Conservation (phyloP, 352 stramenopile species). For the Phytopythium sindhum region DNA sequence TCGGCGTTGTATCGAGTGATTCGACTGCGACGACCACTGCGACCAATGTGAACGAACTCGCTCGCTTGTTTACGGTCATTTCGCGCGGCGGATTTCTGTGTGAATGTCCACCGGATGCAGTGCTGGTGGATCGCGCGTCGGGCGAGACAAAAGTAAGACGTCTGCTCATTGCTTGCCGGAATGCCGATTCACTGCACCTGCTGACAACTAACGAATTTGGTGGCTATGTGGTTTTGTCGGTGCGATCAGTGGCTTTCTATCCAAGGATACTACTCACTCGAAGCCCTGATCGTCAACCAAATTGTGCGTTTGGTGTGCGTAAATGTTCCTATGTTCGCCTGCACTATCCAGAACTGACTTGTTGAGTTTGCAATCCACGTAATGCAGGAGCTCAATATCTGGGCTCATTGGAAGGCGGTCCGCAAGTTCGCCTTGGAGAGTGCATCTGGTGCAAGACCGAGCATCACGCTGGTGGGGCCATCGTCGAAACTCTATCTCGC, state of each 20-base stretch:
- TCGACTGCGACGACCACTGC: background rate
- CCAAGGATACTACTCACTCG: slow-evolving; percentile 61
- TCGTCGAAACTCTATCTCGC: slow-evolving; percentile 46
- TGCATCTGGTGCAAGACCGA: background rate
- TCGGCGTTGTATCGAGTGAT: slow-evolving; percentile 14
- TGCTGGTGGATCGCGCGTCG: slow-evolving; percentile 35
- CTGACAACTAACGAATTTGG: background rate
- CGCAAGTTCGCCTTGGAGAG: slow-evolving; percentile 16
- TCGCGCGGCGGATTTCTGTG: slow-evolving; percentile 52
- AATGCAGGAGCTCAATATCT: slow-evolving; percentile 66
- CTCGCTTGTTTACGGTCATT: slow-evolving; percentile 48
- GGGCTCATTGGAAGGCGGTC: slow-evolving; percentile 44
- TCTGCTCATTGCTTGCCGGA: background rate
- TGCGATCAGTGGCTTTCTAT: slow-evolving; percentile 50
- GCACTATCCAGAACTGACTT: background rate
- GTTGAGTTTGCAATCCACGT: slow-evolving; percentile 4
- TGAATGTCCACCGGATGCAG: slow-evolving; percentile 27
- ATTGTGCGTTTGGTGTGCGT: slow-evolving; percentile 42
- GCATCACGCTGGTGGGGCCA: slow-evolving; percentile 44
- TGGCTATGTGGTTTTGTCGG: background rate
- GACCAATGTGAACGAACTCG: slow-evolving; percentile 15
- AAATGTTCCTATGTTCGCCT: background rate
- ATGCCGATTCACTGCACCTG: background rate
- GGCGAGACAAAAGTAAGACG: slow-evolving; percentile 39
- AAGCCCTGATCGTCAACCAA: slow-evolving; percentile 68